Conservation (phyloP, 257 asterid species). For the Solanum bukasovii region DNA sequence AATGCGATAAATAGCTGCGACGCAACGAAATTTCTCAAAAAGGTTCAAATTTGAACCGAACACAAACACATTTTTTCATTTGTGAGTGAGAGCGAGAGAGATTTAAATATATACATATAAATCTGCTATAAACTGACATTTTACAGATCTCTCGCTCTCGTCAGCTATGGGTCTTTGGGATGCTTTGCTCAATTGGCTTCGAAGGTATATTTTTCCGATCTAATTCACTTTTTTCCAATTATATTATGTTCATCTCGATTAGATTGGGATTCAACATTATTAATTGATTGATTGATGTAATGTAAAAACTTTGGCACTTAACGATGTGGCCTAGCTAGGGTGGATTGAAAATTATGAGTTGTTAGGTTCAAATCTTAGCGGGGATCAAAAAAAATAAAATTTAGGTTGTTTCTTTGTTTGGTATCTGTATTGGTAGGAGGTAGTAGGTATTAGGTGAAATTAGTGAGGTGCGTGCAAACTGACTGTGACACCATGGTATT, state of each 20-base stretch:
- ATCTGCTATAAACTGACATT: not conserved
- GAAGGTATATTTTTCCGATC: slow-evolving; percentile 37
- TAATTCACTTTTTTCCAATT: not conserved
- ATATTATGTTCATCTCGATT: not conserved
- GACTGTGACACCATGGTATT: not conserved
- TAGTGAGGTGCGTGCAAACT: not conserved
- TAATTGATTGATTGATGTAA: not conserved
- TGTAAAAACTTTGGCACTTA: not conserved
- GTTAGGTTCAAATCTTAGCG: not conserved
- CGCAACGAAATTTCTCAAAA: not conserved
- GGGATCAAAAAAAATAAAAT: not conserved
- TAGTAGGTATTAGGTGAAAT: not conserved
- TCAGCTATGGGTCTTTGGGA: slow-evolving; percentile 83
- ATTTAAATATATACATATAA: not conserved
- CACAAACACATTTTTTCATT: not conserved
- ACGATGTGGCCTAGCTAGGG: not conserved
- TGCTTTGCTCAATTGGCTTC: slow-evolving; percentile 96
- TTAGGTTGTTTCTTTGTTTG: not conserved
- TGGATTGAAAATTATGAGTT: not conserved
- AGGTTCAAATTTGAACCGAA: not conserved
- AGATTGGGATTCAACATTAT: not conserved
- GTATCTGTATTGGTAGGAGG: not conserved
- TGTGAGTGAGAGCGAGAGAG: not conserved
- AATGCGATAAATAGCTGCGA: not conserved
- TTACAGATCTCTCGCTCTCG: slow-evolving; percentile 11